A percentile compares a stretch with the other conserved stretches of the same genome.
Evolutionary conservation across 1,284 basidiomycete species (phyloP).

Genomic region (Caloboletus firmus): DNA sequence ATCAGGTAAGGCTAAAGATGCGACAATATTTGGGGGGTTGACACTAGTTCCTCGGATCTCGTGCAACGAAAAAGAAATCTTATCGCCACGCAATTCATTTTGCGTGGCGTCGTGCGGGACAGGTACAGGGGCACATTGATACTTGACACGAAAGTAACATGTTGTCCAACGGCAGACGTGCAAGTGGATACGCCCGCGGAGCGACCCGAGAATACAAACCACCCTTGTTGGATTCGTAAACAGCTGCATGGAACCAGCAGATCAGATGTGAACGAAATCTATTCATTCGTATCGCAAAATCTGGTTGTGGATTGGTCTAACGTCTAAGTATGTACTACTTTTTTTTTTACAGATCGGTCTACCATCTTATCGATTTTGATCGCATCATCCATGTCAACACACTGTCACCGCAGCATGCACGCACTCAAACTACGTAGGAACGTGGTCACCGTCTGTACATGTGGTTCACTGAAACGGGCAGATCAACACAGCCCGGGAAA

Average conservation of each 20-base stretch:
- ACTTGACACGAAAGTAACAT: too few species aligned
- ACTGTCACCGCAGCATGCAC: background rate
- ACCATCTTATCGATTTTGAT: background rate
- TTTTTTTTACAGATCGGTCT: background rate
- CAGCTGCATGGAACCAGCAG: background rate
- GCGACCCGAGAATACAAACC: too few species aligned
- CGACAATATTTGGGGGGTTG: too few species aligned
- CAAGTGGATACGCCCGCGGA: too few species aligned
- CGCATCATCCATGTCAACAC: background rate
- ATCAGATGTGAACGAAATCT: background rate
- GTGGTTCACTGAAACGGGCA: background rate
- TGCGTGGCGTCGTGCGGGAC: too few species aligned
- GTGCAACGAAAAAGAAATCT: too few species aligned
- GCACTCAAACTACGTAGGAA: background rate
- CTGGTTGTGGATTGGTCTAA: background rate
- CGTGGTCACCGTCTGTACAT: background rate
- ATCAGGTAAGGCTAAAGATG: too few species aligned
- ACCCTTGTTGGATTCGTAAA: background rate
- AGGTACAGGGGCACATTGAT: too few species aligned
- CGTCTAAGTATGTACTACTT: background rate
- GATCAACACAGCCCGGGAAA: slow-evolving; percentile 45
- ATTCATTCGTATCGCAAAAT: background rate
- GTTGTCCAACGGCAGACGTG: too few species aligned
- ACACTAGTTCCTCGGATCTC: too few species aligned
- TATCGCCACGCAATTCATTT: too few species aligned